These are phyloP conservation scores for Penicillium daleae DNA, from an alignment of 495 filamentous ascomycete genomes.

Conservation along the genomic window DNA sequence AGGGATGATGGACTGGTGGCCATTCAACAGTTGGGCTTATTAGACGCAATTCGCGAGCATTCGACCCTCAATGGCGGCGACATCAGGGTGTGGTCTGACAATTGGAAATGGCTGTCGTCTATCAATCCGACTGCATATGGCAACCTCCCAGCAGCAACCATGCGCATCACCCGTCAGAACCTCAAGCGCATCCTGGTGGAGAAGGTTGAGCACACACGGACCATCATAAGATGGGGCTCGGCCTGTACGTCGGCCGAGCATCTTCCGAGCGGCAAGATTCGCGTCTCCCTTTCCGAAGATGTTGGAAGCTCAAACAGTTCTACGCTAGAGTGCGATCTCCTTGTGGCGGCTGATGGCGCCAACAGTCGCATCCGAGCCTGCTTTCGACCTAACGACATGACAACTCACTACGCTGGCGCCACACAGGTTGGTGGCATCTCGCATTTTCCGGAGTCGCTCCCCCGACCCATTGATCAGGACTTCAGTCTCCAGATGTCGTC, in stretches of 20 bases:
- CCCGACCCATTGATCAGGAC: conserved; percentile 11
- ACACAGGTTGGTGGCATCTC: conserved; percentile 18
- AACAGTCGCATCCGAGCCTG: conserved; percentile 9
- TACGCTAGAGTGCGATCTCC: conserved; percentile 14
- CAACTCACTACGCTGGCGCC: conserved; percentile 11
- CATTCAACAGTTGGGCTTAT: conserved; percentile 17
- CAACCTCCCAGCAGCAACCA: conserved; percentile 14
- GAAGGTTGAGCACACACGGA: not conserved
- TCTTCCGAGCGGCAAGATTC: conserved; percentile 4
- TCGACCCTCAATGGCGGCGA: conserved; percentile 16
- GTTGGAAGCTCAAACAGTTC: not conserved
- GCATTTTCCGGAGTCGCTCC: conserved; percentile 3
- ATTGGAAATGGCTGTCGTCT: conserved; percentile 19
- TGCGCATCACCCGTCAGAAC: conserved; percentile 13
- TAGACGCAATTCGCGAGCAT: conserved; percentile 9
- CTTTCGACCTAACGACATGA: conserved; percentile 18
- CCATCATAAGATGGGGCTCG: conserved; percentile 4
- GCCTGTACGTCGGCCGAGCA: conserved; percentile 4
- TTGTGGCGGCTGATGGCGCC: conserved; percentile 18
- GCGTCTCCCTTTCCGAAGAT: conserved; percentile 2
- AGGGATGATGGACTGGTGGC: conserved; percentile 10
- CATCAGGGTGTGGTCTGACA: conserved; percentile 13
- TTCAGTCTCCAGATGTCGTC: conserved; percentile 17
- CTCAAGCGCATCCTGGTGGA: conserved; percentile 16
- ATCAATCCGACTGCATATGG: conserved; percentile 17